Percentiles rank a stretch among this genome's conserved stretches.
These are phyloP conservation scores for Metschnikowia sp. DNA, from an alignment of 805 yeast genomes.

Conservation along the genomic window DNA sequence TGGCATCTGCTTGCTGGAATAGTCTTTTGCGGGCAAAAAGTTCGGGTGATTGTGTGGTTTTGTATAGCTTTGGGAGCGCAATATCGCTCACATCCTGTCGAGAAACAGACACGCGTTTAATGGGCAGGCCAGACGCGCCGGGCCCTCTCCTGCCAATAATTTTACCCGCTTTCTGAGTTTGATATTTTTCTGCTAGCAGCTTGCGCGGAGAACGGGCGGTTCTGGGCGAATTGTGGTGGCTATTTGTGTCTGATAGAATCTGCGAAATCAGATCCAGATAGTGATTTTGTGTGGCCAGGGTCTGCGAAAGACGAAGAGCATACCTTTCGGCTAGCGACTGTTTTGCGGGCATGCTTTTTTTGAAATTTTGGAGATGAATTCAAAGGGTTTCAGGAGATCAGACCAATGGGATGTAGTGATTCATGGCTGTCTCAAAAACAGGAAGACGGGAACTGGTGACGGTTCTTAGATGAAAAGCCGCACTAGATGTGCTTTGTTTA, in stretches of 20 bases:
- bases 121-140: constrained; percentile 9
- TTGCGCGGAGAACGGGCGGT: neutral
- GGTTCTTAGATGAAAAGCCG: too few species aligned
- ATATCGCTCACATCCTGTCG: neutral
- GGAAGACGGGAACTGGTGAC: too few species aligned
- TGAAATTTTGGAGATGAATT: too few species aligned
- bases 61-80: constrained; percentile 1
- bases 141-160: neutral
- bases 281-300: neutral
- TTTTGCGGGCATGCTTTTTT: constrained; percentile 10
- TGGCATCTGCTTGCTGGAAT: neutral
- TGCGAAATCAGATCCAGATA: neutral
- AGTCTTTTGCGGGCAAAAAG: neutral
- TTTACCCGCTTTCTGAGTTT: neutral
- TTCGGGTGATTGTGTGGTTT: neutral
- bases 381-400: too few species aligned
- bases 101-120: constrained; percentile 2
- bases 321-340: constrained; percentile 16
- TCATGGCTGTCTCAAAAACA: too few species aligned
- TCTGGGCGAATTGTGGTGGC: neutral
- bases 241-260: neutral
- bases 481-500: too few species aligned
- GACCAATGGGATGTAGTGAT: too few species aligned
- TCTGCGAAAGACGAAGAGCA: constrained; percentile 9
- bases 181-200: constrained; percentile 7